Evolutionary conservation across 176 grass and related monocot genomes (phyloP).

Genomic region (Triticum urartu): DNA sequence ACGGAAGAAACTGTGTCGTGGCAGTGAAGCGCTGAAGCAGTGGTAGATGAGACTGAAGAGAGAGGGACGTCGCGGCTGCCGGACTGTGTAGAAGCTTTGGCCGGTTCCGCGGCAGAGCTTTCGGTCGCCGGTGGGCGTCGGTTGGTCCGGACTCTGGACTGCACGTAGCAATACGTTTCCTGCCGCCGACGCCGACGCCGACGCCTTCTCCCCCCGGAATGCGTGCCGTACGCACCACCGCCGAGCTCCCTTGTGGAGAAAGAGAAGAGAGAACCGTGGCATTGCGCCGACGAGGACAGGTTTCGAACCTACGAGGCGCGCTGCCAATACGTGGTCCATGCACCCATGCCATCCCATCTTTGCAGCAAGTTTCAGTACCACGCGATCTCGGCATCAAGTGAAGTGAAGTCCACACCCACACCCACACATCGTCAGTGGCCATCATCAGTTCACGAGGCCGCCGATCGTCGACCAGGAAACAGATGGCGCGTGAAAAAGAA

Average conservation of each 20-base stretch:
- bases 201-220: background rate
- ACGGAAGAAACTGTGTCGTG: background rate
- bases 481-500: too few species aligned
- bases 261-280: background rate
- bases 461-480: too few species aligned
- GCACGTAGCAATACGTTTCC: background rate
- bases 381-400: background rate
- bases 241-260: background rate
- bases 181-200: background rate
- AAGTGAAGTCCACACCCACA: background rate
- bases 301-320: background rate
- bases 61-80: background rate
- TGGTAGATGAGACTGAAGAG: background rate
- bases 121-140: background rate
- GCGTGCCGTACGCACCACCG: background rate
- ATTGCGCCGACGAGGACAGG: too few species aligned
- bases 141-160: background rate
- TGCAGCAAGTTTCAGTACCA: conserved; percentile 3
- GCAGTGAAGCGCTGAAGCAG: too few species aligned
- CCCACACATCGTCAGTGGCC: background rate
- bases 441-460: background rate
- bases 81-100: conserved; percentile 24
- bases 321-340: background rate
- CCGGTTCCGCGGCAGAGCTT: background rate
- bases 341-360: background rate